A percentile compares a stretch with the other conserved stretches of the same genome.
Evolutionary conservation across 768 basidiomycete genomes (phyloP).

Genomic region (Sporobolomyces phaffii): DNA sequence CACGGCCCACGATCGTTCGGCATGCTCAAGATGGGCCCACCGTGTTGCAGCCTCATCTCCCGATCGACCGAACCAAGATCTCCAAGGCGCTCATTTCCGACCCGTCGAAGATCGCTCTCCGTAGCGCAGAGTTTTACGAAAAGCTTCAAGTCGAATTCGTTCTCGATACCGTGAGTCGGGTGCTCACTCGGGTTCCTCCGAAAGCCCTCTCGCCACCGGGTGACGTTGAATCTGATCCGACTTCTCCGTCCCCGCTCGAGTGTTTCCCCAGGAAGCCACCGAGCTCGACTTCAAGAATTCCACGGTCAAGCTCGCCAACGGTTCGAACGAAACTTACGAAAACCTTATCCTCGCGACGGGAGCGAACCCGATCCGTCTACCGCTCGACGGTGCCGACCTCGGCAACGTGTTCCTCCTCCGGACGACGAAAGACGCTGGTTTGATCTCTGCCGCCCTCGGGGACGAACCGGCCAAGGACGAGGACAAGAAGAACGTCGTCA

Average conservation of each 20-base stretch:
- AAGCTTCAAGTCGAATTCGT: constrained; percentile 63
- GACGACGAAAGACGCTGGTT: constrained; percentile 63
- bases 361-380: constrained; percentile 64
- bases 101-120: constrained; percentile 68
- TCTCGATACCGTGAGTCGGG: constrained; percentile 51
- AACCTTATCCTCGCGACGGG: constrained; percentile 75
- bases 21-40: too few species aligned
- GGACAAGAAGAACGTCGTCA: constrained; percentile 63
- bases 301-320: constrained; percentile 60
- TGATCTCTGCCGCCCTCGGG: constrained; percentile 35
- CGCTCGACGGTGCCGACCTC: constrained; percentile 66
- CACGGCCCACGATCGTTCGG: too few species aligned
- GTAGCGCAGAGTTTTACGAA: constrained; percentile 60
- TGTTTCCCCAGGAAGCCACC: constrained; percentile 54
- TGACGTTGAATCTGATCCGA: too few species aligned
- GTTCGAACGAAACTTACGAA: constrained; percentile 62
- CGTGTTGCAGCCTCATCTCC: constrained; percentile 57
- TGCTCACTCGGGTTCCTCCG: too few species aligned
- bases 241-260: too few species aligned
- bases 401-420: constrained; percentile 73
- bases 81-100: constrained; percentile 80
- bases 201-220: too few species aligned
- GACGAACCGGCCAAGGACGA: constrained; percentile 20
- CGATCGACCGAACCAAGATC: constrained; percentile 84
- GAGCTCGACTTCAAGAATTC: constrained; percentile 61